phyloP scores from a whole-genome alignment of 139 green algal genomes.

The Zygnema circumcarinatum region DNA sequence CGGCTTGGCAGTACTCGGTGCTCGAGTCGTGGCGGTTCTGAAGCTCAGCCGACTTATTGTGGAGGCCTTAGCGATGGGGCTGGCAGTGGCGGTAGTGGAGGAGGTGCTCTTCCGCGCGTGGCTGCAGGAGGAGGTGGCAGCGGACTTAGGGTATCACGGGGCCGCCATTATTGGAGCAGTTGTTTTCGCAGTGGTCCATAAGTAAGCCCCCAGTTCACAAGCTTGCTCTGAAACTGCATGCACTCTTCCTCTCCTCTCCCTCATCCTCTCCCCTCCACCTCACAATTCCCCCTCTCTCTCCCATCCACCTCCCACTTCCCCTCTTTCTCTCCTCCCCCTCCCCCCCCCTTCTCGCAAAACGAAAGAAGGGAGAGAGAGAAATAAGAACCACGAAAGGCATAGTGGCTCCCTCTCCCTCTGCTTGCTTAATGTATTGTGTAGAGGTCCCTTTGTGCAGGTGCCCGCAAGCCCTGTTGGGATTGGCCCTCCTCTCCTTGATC shows the following conservation, averaged over 20 bases:
- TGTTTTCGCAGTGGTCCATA: conserved; percentile 47
- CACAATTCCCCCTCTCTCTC: background rate
- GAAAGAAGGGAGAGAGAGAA: too few species aligned
- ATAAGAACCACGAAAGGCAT: background rate
- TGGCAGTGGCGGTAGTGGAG: conserved; percentile 46
- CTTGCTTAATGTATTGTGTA: too few species aligned
- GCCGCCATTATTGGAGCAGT: conserved; percentile 25
- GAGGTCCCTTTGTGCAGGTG: too few species aligned
- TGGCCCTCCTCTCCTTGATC: conserved; percentile 30
- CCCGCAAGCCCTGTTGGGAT: conserved; percentile 17
- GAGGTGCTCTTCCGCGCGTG: conserved; percentile 48
- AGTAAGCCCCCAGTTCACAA: too few species aligned
- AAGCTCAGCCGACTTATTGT: background rate
- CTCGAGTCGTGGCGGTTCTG: background rate
- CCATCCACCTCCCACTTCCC: background rate
- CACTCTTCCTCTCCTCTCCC: background rate
- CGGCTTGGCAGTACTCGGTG: background rate
- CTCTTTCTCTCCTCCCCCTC: background rate
- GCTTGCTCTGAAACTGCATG: background rate
- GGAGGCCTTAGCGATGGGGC: conserved; percentile 21
- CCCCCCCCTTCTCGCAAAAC: background rate
- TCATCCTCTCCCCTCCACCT: background rate
- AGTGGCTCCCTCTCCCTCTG: background rate
- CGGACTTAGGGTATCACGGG: conserved; percentile 16
- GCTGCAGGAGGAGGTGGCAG: conserved; percentile 41